Base-by-base conservation (phyloP, 441 rosid species). In the Arabidopsis hybrid region DNA sequence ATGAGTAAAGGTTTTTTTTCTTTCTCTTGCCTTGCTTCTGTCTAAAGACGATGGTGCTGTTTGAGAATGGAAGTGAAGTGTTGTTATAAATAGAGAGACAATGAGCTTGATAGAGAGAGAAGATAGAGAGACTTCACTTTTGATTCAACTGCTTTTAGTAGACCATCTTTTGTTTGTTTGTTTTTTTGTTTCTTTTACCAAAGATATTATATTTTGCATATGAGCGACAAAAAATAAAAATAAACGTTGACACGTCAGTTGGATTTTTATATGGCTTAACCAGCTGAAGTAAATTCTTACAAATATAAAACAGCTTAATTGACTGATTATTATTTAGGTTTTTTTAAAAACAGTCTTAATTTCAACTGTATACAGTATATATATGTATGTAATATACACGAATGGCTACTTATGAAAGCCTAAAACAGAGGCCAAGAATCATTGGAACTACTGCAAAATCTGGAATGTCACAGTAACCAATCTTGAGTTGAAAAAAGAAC, bases 401-500 rank as follows among this genome's bases (percentile, higher is more conserved):
- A 17, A 72, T 67, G 59, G 60, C 63, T 78, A 72, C 42, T 65
- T 14, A 70, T 56, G 47, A 65, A 65, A 47, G 76, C 71, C 67
- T 46, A 63, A 56, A 61, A 47, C 50, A 60, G 66, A 47, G 71
- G 60, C 72, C 49, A 76, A 64, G 61, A 65, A 71, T 49, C 80
- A 77, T 65, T 77, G 64, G 80, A 71, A 71, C 69, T 60, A 66
- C 74, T 72, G 77, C 65, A 72, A 72, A 76, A 72, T 72, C 63
- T 67, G 70, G 69, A 78, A 72, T 72, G 74, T 45, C 74, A 78
- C 77, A 72, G 69, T 67, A 21, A 52, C 59, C 76, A 72, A 65
- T 40, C 69, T 71, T 59, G 72, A 66, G 34, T 71, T 34, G 49
- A 39, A 34, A 58, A 36, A 59, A 69, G 47, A 42, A 39, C 49